Evolutionary conservation across 2,329 filamentous ascomycete species (phyloP).

Genomic region (Chalaropsis ovoidea): DNA sequence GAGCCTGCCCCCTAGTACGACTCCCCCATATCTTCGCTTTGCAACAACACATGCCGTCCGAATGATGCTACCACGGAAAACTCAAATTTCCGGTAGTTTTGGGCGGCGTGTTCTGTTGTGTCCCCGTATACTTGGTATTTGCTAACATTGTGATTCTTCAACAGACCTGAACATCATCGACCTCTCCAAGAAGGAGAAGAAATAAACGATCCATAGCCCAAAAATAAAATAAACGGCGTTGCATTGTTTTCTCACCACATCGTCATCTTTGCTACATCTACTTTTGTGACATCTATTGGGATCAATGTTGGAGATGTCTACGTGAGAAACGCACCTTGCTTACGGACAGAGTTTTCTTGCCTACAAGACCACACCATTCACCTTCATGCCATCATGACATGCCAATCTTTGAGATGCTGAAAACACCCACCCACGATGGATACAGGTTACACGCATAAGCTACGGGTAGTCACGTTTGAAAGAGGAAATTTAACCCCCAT

Average conservation of each 20-base stretch:
- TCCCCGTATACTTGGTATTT: background rate
- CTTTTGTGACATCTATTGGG: background rate
- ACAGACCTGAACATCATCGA: slow-evolving; percentile 45
- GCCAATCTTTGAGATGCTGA: too few relatives aligned
- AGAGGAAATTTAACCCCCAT: too few relatives aligned
- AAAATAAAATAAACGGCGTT: slow-evolving; percentile 26
- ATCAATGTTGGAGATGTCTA: background rate
- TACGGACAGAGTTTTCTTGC: too few relatives aligned
- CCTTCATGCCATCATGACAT: too few relatives aligned
- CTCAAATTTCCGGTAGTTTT: background rate
- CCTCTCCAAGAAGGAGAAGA: slow-evolving; percentile 44
- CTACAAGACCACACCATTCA: too few relatives aligned
- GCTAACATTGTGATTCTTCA: slow-evolving; percentile 20
- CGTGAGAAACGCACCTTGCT: background rate
- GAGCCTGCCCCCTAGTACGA: slow-evolving; percentile 90
- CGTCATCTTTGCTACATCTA: background rate
- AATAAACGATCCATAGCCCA: slow-evolving; percentile 26
- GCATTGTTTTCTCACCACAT: slow-evolving; percentile 24
- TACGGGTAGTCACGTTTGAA: too few relatives aligned
- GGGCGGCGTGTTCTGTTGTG: background rate
- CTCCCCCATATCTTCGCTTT: slow-evolving; percentile 17
- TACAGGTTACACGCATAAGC: too few relatives aligned
- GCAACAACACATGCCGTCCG: background rate
- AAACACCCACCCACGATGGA: too few relatives aligned
- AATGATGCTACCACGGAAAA: background rate